These are phyloP conservation scores for Metschnikowia noctiluminum DNA, from an alignment of 805 yeast species.

Conservation along the genomic window DNA sequence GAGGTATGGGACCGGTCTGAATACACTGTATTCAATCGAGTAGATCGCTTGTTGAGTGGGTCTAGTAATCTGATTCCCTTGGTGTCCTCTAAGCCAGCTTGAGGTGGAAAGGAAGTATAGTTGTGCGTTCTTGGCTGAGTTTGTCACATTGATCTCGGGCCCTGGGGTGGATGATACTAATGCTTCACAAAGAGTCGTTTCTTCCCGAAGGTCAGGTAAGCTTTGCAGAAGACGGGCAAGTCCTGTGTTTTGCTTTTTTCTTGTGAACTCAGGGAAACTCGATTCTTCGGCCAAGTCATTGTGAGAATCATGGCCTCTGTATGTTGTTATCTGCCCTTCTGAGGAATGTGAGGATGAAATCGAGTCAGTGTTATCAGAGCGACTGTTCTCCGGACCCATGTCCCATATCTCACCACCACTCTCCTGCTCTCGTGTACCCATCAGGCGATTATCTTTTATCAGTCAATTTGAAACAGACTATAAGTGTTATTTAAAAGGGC, in stretches of 20 bases:
- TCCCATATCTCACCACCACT: not conserved
- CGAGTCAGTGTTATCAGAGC: not conserved
- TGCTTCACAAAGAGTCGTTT: too few species aligned
- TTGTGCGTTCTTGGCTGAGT: too few species aligned
- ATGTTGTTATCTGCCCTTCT: not conserved
- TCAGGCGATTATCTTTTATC: too few species aligned
- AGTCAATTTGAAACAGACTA: too few species aligned
- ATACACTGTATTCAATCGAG: constrained; percentile 56
- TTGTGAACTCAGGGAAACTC: too few species aligned
- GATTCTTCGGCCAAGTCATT: not conserved
- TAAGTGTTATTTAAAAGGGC: too few species aligned
- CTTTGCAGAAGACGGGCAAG: constrained; percentile 4
- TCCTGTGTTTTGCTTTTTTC: not conserved
- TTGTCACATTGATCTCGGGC: not conserved
- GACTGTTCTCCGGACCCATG: not conserved
- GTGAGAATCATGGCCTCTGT: not conserved
- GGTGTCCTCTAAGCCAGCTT: constrained; percentile 5
- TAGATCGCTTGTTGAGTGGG: constrained; percentile 12
- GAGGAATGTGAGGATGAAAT: not conserved
- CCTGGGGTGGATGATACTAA: not conserved
- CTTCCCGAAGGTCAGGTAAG: constrained; percentile 6
- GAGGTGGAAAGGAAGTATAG: too few species aligned
- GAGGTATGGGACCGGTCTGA: constrained; percentile 32
- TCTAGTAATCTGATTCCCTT: not conserved
- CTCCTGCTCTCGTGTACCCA: not conserved